Base-by-base conservation (phyloP, 257 asterid genomes). In the Nicotiana tomentosiformis region DNA sequence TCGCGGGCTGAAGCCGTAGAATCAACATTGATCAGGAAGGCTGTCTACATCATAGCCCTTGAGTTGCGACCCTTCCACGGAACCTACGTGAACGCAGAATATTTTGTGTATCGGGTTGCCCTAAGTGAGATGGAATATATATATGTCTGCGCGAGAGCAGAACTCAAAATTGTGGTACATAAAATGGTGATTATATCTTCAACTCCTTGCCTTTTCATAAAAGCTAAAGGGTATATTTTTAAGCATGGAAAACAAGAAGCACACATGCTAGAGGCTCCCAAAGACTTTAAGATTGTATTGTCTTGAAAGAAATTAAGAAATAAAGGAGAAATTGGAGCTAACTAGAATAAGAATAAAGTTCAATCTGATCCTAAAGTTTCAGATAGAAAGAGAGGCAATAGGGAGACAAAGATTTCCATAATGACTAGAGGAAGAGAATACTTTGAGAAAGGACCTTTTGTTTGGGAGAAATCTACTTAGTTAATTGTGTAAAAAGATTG, bases 281-380 rank as follows among this genome's bases (percentile, higher is more conserved):
- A 77, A 82, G 77, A 88, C 60, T 83, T 77, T 9, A 29, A 76
- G 23, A 82, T 78, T 58, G 57, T 20, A 37, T 37, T 32, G 9
- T 74, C 62, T 86, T 86, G 83, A 88, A 88, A 88, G 84, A 86
- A 83, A 82, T 70, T 83, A 76, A 81, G 26, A 86, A 83, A 82
- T 70, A 85, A 76, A 81, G 26, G 70, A 77, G 70, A 85, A 58
- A 20, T 80, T 86, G 55, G 37, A 72, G 60, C 78, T 46, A 20
- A 72, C 14, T 55, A 74, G 77, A 35, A 17, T 85, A 85, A 85
- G 87, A 82, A 85, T 82, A 81, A 85, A 85, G 85, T 15, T 82
- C 70, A 80, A 37, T 14, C 11, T 23, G 1, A 66, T 7, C 69
- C 4, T 74, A 23, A 74, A 46, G 33, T 74, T 76, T 74, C 29